Percentiles rank a stretch among this genome's conserved stretches.
phyloP scores from a whole-genome alignment of 805 yeast genomes.

The Wickerhamomyces ciferrii region DNA sequence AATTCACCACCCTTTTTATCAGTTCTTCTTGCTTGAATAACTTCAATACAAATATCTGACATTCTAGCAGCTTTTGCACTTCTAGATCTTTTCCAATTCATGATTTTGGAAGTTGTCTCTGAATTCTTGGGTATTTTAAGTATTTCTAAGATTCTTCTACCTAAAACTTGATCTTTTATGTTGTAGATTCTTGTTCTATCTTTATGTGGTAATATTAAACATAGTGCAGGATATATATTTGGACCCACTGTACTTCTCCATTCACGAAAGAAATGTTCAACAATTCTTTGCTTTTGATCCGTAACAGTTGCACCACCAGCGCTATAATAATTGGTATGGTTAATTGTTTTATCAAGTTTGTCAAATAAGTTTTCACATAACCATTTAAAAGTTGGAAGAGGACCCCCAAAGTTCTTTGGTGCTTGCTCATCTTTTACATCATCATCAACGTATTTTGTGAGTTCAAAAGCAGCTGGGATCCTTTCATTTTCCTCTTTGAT shows the following conservation, averaged over 20 bases:
- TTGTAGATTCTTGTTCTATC: constrained; percentile 56
- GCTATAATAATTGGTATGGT: constrained; percentile 7
- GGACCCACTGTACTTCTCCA: constrained; percentile 55
- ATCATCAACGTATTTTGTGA: constrained; percentile 1
- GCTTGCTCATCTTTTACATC: constrained; percentile 1
- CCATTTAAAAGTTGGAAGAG: constrained; percentile 33
- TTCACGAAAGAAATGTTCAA: constrained; percentile 35
- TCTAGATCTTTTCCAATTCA: constrained; percentile 38
- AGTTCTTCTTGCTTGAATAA: constrained; percentile 44
- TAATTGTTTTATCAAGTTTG: constrained; percentile 20
- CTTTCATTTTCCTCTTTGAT: neutral
- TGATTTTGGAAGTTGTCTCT: constrained; percentile 47
- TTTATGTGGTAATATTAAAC: constrained; percentile 55
- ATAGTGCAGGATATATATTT: constrained; percentile 63
- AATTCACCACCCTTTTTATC: constrained; percentile 28
- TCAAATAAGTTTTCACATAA: constrained; percentile 26
- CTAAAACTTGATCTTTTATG: constrained; percentile 59
- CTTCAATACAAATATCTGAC: constrained; percentile 43
- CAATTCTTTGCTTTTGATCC: constrained; percentile 19
- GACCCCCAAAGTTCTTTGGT: constrained; percentile 19
- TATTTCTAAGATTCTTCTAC: constrained; percentile 42
- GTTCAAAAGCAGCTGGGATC: neutral
- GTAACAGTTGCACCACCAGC: constrained; percentile 4
- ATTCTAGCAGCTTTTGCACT: constrained; percentile 37
- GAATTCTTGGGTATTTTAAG: constrained; percentile 57